Conservation (phyloP, 225 moss, liverwort and hornwort species). For the Polytrichum commune region DNA sequence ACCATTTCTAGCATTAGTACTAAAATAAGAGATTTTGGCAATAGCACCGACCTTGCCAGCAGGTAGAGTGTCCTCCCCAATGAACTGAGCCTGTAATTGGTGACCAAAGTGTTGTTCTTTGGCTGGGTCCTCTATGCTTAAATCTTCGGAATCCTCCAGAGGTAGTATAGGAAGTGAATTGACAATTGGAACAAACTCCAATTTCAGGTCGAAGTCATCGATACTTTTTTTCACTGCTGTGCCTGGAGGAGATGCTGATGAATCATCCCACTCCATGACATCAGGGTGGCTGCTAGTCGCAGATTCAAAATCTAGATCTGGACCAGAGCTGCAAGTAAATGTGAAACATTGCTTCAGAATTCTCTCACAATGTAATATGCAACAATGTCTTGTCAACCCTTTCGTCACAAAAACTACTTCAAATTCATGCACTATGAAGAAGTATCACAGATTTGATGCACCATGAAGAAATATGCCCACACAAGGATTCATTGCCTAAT, state of each 20-base stretch:
- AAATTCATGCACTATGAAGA: no score
- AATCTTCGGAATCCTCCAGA: conserved; percentile 11
- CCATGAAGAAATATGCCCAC: no score
- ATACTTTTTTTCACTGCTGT: conserved; percentile 13
- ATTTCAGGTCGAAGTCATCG: conserved; percentile 18
- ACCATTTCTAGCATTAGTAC: no score
- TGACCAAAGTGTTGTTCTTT: conserved; percentile 9
- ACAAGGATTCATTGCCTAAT: no score
- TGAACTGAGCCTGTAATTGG: conserved; percentile 12
- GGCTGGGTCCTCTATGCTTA: conserved; percentile 7
- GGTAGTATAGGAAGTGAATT: conserved; percentile 6
- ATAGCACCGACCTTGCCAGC: conserved; percentile 18
- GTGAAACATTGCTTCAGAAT: not conserved
- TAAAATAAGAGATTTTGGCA: no score
- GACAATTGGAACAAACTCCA: conserved; percentile 29
- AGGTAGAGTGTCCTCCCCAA: conserved; percentile 10
- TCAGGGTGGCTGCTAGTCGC: conserved; percentile 11
- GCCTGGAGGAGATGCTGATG: conserved; percentile 9
- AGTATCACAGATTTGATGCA: no score
- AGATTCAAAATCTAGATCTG: conserved; percentile 25
- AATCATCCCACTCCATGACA: conserved; percentile 26
- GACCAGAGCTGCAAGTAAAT: conserved; percentile 21
- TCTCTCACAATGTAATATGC: not conserved
- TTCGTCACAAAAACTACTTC: no score
- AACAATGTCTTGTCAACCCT: no score